A percentile compares a stretch with the other conserved stretches of the same genome.
These are phyloP conservation scores for Grosmannia penicillata DNA, from an alignment of 2,329 filamentous ascomycete species.

Conservation along the genomic window DNA sequence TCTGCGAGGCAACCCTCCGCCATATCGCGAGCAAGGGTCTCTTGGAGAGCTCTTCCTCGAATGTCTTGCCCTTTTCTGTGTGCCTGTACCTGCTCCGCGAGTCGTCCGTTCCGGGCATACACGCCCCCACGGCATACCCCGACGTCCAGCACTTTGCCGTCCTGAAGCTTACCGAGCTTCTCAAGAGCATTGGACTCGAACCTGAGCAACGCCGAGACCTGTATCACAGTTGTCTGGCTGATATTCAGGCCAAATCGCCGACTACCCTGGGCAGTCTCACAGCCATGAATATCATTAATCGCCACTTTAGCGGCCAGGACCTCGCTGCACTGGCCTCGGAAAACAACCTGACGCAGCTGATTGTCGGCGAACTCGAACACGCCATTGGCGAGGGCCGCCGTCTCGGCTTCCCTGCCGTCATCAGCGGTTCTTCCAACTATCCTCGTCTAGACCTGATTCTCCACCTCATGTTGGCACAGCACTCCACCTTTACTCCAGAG, in stretches of 20 bases:
- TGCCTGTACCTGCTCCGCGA: slow-evolving; percentile 57
- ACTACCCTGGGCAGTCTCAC: slow-evolving; percentile 62
- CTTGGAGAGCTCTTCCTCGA: slow-evolving; percentile 10
- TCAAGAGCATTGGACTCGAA: slow-evolving; percentile 37
- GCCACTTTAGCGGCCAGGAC: slow-evolving; percentile 30
- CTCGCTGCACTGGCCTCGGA: slow-evolving; percentile 42
- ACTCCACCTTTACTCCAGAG: slow-evolving; percentile 44
- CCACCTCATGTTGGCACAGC: slow-evolving; percentile 39
- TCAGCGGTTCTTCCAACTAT: slow-evolving; percentile 31
- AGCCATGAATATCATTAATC: slow-evolving; percentile 39
- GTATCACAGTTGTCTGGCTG: slow-evolving; percentile 50
- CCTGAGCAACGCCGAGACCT: slow-evolving; percentile 43
- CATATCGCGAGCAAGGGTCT: slow-evolving; percentile 26
- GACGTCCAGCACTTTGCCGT: slow-evolving; percentile 51
- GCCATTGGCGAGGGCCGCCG: slow-evolving; percentile 27
- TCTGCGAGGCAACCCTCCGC: slow-evolving; percentile 43
- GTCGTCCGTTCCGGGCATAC: slow-evolving; percentile 41
- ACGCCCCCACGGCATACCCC: slow-evolving; percentile 39
- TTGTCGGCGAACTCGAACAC: slow-evolving; percentile 51
- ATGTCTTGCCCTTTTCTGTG: slow-evolving; percentile 31
- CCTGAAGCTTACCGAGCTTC: slow-evolving; percentile 44
- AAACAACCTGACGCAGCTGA: slow-evolving; percentile 44
- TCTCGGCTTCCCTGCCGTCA: slow-evolving; percentile 26
- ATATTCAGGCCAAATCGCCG: slow-evolving; percentile 47
- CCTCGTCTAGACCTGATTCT: slow-evolving; percentile 43